Percentiles rank a stretch among this genome's conserved stretches.
These are phyloP conservation scores for Aspergillus nomiae DNA, from an alignment of 2,329 filamentous ascomycete species.

Conservation along the genomic window DNA sequence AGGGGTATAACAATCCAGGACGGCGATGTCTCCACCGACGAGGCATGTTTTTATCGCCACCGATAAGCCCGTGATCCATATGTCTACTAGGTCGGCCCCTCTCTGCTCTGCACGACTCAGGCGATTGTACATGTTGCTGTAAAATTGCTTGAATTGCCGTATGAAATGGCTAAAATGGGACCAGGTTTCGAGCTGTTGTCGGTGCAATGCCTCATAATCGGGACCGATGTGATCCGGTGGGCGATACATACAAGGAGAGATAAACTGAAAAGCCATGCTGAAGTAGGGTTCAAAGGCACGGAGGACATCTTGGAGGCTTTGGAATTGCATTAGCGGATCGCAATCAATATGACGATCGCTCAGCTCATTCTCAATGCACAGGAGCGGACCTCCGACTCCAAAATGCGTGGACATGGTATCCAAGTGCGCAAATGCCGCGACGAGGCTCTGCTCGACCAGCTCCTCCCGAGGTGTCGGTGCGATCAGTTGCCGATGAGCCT, in stretches of 20 bases:
- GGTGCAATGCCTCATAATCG: neutral
- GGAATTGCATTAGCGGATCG: neutral
- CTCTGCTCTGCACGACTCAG: neutral
- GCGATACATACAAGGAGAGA: neutral
- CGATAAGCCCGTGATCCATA: neutral
- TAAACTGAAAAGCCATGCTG: neutral
- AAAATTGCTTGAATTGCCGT: neutral
- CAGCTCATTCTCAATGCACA: neutral
- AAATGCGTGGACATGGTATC: neutral
- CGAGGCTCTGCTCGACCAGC: neutral
- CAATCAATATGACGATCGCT: fast-evolving
- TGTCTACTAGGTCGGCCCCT: neutral
- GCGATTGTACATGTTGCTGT: neutral
- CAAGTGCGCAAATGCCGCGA: neutral
- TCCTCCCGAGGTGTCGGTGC: neutral
- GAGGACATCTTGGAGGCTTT: neutral
- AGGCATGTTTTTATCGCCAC: neutral
- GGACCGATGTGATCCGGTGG: fast-evolving
- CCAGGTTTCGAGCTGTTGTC: neutral
- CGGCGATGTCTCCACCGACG: neutral
- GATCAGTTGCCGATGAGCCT: neutral
- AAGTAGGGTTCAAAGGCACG: neutral
- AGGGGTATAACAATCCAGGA: neutral
- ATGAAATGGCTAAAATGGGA: neutral
- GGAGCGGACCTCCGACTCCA: neutral